A percentile compares a stretch with the other conserved stretches of the same genome.
Conservation (phyloP, 148 eudicot species). For the Rhododendron williamsianum region DNA sequence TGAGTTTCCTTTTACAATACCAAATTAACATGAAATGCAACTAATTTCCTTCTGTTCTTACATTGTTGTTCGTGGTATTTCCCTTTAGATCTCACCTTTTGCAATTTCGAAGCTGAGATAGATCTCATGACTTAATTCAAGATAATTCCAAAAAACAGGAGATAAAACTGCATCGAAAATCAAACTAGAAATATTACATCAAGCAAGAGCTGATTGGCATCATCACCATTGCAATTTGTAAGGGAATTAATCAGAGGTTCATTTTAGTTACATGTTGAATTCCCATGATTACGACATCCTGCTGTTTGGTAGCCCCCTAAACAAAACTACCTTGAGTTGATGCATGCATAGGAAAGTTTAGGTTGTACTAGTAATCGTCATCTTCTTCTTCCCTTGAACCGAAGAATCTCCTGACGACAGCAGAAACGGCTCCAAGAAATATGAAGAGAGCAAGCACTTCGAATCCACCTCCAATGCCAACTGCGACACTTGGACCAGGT, state of each 20-base stretch:
- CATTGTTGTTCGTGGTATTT: background rate
- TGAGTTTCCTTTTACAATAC: background rate
- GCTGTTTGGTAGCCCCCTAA: background rate
- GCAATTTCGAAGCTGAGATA: background rate
- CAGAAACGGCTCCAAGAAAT: conserved; percentile 45
- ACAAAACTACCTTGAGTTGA: conserved; percentile 5
- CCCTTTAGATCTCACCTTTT: background rate
- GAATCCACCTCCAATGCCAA: conserved; percentile 89
- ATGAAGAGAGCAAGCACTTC: conserved; percentile 55
- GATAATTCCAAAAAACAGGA: background rate
- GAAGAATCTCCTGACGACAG: conserved; percentile 45
- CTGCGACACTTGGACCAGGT: conserved; percentile 77
- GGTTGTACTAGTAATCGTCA: conserved; percentile 33
- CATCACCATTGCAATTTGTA: background rate
- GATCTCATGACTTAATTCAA: background rate
- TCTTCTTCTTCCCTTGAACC: conserved; percentile 39
- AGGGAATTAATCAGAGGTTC: background rate
- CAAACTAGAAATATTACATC: background rate
- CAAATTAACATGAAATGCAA: background rate
- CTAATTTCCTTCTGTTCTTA: background rate
- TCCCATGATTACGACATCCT: background rate
- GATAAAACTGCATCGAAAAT: background rate
- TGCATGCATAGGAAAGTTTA: background rate
- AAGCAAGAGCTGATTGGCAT: background rate
- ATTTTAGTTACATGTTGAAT: background rate